phyloP scores from a whole-genome alignment of 2,329 filamentous ascomycete species.

The Chalaropsis thielavioides region DNA sequence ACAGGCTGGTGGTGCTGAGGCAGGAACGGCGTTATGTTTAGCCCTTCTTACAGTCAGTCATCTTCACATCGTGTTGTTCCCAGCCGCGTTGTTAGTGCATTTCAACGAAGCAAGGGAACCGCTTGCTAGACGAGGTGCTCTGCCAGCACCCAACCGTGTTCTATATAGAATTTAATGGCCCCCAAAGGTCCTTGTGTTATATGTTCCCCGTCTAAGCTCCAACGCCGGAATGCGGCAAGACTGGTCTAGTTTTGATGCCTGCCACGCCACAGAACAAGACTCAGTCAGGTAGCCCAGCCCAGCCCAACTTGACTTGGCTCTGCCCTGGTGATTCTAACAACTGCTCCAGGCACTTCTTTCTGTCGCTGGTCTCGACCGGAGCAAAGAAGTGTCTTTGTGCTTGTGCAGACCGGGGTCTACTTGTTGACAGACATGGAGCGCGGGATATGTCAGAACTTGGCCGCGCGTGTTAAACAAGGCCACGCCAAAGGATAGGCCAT shows the following conservation, averaged over 20 bases:
- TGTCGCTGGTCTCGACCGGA: neutral
- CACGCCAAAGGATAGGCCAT: neutral
- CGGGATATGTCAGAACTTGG: neutral
- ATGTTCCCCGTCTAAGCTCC: neutral
- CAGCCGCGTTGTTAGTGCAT: neutral
- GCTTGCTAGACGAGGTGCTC: neutral
- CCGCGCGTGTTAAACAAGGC: neutral
- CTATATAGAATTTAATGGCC: neutral
- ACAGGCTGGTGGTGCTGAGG: no score
- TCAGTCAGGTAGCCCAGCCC: no score
- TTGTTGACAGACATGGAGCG: neutral
- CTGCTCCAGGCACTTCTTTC: no score
- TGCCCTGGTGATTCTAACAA: no score
- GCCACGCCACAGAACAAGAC: no score
- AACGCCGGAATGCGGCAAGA: neutral
- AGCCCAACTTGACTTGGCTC: no score
- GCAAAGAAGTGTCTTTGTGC: neutral
- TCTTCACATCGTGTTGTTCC: no score
- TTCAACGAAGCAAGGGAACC: neutral
- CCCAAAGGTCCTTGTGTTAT: neutral
- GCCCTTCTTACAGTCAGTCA: no score
- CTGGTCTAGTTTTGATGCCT: neutral
- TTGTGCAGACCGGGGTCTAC: neutral
- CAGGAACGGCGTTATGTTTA: no score
- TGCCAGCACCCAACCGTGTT: neutral